Conservation (phyloP, 2,329 filamentous ascomycete species). For the Amesomyces nigricolor region DNA sequence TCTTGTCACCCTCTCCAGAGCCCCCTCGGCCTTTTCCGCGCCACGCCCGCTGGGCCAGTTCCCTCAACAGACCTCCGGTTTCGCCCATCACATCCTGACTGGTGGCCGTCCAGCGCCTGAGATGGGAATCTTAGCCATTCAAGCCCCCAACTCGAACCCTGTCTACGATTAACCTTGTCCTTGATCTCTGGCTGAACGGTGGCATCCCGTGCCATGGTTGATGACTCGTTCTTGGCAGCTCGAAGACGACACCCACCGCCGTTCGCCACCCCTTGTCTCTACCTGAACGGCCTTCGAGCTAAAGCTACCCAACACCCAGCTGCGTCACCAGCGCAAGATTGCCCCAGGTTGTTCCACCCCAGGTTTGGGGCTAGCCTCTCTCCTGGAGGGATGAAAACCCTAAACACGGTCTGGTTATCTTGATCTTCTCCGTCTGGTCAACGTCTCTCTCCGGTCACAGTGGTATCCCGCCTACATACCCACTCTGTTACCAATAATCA, state of each 20-base stretch:
- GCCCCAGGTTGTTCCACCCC: conserved; percentile 11
- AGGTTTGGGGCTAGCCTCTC: conserved; percentile 9
- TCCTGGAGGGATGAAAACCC: conserved; percentile 7
- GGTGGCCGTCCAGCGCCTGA: conserved; percentile 1
- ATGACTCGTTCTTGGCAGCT: conserved; percentile 16
- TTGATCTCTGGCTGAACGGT: conserved; percentile 2
- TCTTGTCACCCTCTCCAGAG: conserved; percentile 5
- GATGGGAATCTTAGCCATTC: not conserved
- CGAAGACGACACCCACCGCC: conserved; percentile 9
- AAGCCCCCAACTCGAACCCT: conserved; percentile 8
- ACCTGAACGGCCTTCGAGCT: conserved; percentile 1
- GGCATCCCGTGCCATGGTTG: conserved; percentile 12
- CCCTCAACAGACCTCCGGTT: conserved; percentile 9
- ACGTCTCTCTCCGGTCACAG: conserved; percentile 21
- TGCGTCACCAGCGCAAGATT: conserved; percentile 3
- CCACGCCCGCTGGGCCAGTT: conserved; percentile 8
- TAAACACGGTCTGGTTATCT: conserved; percentile 15
- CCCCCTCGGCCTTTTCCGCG: conserved; percentile 20
- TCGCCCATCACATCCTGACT: conserved; percentile 3
- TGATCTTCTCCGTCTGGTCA: conserved; percentile 19
- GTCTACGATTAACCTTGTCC: conserved; percentile 3
- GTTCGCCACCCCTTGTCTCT: conserved; percentile 19
- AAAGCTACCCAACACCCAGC: conserved; percentile 4
- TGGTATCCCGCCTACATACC: conserved; percentile 25
- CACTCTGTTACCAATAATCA: conserved; percentile 21